These are phyloP conservation scores for sorghum (Sorghum bicolor) DNA, from an alignment of 176 grass and related monocot genomes.

Conservation along the genomic window DNA sequence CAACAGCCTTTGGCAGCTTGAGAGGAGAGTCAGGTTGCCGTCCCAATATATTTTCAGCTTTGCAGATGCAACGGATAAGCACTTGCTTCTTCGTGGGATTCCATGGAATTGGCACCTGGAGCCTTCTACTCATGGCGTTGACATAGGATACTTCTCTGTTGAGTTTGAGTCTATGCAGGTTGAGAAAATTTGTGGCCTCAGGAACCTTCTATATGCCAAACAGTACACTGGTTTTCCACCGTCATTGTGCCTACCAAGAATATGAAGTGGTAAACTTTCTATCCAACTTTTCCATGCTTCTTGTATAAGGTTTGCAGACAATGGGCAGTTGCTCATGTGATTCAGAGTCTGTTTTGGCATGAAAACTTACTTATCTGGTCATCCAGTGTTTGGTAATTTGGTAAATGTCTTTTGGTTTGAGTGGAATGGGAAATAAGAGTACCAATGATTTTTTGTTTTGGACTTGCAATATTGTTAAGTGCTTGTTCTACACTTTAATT, in stretches of 20 bases:
- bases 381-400: background rate
- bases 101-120: background rate
- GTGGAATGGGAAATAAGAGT: background rate
- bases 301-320: background rate
- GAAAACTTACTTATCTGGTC: background rate
- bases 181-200: conserved; percentile 8
- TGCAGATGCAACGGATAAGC: conserved; percentile 16
- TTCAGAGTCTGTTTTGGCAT: background rate
- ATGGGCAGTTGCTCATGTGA: background rate
- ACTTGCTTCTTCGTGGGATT: conserved; percentile 20
- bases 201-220: background rate
- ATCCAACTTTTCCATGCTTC: background rate
- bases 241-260: conserved; percentile 11
- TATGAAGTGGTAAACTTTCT: conserved; percentile 29
- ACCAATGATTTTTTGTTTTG: background rate
- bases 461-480: background rate
- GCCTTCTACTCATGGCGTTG: background rate
- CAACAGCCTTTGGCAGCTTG: background rate
- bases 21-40: conserved; percentile 18
- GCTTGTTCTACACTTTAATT: background rate
- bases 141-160: conserved; percentile 27
- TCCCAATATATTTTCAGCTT: conserved; percentile 15
- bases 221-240: conserved; percentile 33
- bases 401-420: background rate
- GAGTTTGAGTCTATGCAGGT: conserved; percentile 15